Evolutionary conservation across 371 early-diverging fungal species (phyloP).

Genomic region (Gilbertella persicaria): DNA sequence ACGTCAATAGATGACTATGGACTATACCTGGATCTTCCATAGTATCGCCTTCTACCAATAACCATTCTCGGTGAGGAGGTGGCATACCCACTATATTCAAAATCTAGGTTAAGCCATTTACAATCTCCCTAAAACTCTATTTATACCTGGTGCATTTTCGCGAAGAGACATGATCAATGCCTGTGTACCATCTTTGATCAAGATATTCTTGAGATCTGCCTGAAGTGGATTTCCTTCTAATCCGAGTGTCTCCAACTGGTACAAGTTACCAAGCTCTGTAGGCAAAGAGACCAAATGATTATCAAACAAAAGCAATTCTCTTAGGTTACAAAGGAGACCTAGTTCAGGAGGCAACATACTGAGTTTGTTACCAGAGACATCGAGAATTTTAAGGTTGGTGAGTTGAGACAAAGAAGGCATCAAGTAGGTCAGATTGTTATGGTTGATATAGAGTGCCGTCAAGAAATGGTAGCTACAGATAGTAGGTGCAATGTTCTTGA

Average conservation of each 20-base stretch:
- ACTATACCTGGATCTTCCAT: conserved; percentile 33
- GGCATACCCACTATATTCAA: conserved; percentile 67
- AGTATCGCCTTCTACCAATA: conserved; percentile 59
- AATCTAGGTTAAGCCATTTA: background rate
- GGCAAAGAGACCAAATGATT: conserved; percentile 91
- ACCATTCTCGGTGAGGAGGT: conserved; percentile 95
- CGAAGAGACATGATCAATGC: conserved; percentile 90
- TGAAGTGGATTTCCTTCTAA: conserved; percentile 97
- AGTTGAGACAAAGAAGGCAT: conserved; percentile 75
- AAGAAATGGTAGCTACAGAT: conserved; percentile 84
- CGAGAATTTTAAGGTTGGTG: conserved; percentile 67
- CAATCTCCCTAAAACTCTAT: background rate
- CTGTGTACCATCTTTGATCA: conserved; percentile 87
- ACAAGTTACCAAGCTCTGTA: conserved; percentile 91
- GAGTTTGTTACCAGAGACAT: conserved; percentile 92
- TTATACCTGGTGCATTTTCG: conserved; percentile 85
- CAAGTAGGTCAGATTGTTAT: conserved; percentile 85
- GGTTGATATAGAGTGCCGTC: conserved; percentile 90
- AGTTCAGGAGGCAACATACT: conserved; percentile 88
- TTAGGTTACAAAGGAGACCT: conserved; percentile 81
- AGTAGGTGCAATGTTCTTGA: conserved; percentile 74
- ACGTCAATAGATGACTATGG: background rate
- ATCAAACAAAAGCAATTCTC: conserved; percentile 91
- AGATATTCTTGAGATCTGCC: conserved; percentile 77
- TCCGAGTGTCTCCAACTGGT: conserved; percentile 90